These are phyloP conservation scores for Melanopsichium pennsylvanicum DNA, from an alignment of 1,284 basidiomycete species.

Conservation along the genomic window DNA sequence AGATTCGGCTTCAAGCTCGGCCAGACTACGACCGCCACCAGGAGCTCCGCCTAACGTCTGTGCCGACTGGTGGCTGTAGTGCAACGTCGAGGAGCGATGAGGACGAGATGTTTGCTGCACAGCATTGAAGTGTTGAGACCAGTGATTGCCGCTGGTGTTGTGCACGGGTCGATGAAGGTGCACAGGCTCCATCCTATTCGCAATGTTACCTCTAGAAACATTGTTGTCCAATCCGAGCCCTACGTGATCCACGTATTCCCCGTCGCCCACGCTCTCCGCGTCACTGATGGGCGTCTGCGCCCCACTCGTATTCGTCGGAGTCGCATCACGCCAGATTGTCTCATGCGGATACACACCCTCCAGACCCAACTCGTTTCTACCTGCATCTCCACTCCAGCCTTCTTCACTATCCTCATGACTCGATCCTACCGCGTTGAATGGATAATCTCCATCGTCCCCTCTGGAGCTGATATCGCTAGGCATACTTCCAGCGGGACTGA, in stretches of 20 bases:
- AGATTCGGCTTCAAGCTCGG: constrained; percentile 34
- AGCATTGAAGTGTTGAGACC: too few relatives aligned
- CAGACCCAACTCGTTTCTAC: constrained; percentile 38
- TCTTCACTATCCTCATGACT: constrained; percentile 26
- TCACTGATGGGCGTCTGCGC: constrained; percentile 30
- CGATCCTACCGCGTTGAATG: constrained; percentile 12
- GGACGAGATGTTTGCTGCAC: background rate
- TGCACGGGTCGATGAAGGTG: constrained; percentile 24
- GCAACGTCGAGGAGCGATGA: too few relatives aligned
- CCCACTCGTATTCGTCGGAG: constrained; percentile 41
- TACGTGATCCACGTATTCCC: constrained; percentile 17
- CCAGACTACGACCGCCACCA: constrained; percentile 18
- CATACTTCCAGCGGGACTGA: constrained; percentile 52
- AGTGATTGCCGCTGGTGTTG: background rate
- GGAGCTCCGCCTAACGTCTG: background rate
- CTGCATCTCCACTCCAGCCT: constrained; percentile 17
- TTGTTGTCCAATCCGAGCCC: constrained; percentile 16
- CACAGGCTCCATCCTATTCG: constrained; percentile 21
- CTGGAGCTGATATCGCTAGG: constrained; percentile 45
- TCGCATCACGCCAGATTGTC: constrained; percentile 31
- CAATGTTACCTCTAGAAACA: too few relatives aligned
- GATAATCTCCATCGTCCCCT: constrained; percentile 29
- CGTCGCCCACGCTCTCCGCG: constrained; percentile 6
- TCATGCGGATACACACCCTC: constrained; percentile 46
- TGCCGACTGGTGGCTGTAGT: too few relatives aligned